Evolutionary conservation across 495 filamentous ascomycete species (phyloP).

Genomic region (Corynascus novoguineensis): DNA sequence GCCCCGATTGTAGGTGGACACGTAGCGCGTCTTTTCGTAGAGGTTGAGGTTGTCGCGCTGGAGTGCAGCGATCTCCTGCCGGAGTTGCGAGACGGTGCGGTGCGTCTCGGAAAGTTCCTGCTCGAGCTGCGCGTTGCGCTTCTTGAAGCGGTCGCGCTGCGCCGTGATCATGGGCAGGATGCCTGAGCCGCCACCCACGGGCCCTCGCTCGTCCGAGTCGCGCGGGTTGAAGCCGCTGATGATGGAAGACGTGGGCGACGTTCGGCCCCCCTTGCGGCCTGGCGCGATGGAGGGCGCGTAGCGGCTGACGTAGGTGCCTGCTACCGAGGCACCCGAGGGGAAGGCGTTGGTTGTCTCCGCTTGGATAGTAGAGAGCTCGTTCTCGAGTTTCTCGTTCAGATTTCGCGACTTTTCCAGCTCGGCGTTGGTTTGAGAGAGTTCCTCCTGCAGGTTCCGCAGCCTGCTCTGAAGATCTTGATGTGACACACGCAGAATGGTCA

Average conservation of each 20-base stretch:
- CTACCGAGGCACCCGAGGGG: slow-evolving; percentile 81
- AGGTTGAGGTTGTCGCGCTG: slow-evolving; percentile 95
- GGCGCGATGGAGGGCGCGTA: slow-evolving; percentile 70
- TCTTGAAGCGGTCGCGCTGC: slow-evolving; percentile 96
- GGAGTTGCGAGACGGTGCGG: slow-evolving; percentile 72
- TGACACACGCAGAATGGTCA: slow-evolving; percentile 87
- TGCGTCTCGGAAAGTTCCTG: slow-evolving; percentile 81
- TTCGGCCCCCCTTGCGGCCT: slow-evolving; percentile 52
- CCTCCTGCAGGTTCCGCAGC: slow-evolving; percentile 73
- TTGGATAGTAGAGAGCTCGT: slow-evolving; percentile 83
- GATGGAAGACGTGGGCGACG: slow-evolving; percentile 95
- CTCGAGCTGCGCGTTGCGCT: slow-evolving; percentile 87
- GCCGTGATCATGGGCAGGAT: slow-evolving; percentile 98
- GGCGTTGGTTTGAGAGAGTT: slow-evolving; percentile 73
- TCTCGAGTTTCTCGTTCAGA: slow-evolving; percentile 83
- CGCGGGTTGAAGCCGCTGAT: slow-evolving; percentile 88
- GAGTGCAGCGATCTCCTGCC: slow-evolving; percentile 84
- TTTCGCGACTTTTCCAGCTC: slow-evolving; percentile 81
- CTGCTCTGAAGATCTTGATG: slow-evolving; percentile 84
- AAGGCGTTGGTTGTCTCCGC: slow-evolving; percentile 76
- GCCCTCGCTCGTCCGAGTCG: slow-evolving; percentile 52
- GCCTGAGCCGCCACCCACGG: slow-evolving; percentile 72
- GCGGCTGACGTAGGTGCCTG: slow-evolving; percentile 82
- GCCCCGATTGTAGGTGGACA: slow-evolving; percentile 78
- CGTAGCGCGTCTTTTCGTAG: slow-evolving; percentile 96